Evolutionary conservation across 1,284 basidiomycete genomes (phyloP), one percentile per base, ranked within the genome.

Genomic region (Testicularia cyperi): DNA sequence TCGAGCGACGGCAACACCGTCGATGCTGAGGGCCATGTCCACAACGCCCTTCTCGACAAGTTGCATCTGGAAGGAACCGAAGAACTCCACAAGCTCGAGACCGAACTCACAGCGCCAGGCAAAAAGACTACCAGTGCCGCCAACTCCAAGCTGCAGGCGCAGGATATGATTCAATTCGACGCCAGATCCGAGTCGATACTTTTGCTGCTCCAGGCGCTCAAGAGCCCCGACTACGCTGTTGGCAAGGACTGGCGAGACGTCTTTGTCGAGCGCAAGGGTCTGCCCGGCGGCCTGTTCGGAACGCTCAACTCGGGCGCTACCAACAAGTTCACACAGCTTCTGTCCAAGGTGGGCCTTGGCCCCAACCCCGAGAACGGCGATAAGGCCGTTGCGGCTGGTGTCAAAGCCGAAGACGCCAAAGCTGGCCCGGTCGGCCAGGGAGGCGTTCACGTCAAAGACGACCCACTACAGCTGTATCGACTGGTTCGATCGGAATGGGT

Each of bases 241-340:
- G 31, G 34, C 1, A 38, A 43, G 6, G 51, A 64, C 31, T 64
- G 61, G 61, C 24, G 38, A 20, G 39, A n/a, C 2, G 39, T 64
- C 14, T 64, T 40, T 25, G 1, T 64, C 13, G 44, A 47, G 6
- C 45, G 60, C 1, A 40, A 42, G 5, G 43, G 43, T 13, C 22
- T 49, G 12, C 9, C 16, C 6, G 21, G 15, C 2, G 54, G 54
- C 3, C 9, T 63, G 5, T 37, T 63, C 14, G 38, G 23, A 0
- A 13, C 38, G 18, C 48, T 63, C 39, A 45, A 48, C 14, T 23
- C 36, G 14, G 54, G 42, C 8, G 38, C 60, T 1, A 39, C 20
- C 7, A 57, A 63, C 49, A 42, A 38, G 44, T 63, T 63, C 26
- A 57, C 49, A 8, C 38, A 63, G 38, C 43, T 63, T 12, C 45